phyloP scores from a whole-genome alignment of 176 grass and related monocot genomes.

The Oryza rufipogon region DNA sequence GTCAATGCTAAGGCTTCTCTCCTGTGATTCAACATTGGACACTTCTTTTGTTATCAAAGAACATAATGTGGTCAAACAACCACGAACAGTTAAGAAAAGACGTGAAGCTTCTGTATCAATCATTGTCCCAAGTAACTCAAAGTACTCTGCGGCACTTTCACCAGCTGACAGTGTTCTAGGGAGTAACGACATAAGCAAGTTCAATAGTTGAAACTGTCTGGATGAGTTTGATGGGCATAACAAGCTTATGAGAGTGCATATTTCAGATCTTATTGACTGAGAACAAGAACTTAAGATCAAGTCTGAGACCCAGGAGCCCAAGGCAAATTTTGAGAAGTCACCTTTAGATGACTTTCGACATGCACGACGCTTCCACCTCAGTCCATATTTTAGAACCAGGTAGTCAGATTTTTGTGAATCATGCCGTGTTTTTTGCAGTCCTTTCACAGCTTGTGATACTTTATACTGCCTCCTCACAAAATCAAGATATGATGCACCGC shows the following conservation, averaged over 20 bases:
- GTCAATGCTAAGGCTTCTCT: slow-evolving; percentile 91
- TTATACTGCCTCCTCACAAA: slow-evolving; percentile 96
- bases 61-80: slow-evolving; percentile 79
- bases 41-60: slow-evolving; percentile 90
- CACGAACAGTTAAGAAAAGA: slow-evolving; percentile 83
- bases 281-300: slow-evolving; percentile 99
- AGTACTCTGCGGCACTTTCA: slow-evolving; percentile 94
- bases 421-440: slow-evolving; percentile 52
- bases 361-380: slow-evolving; percentile 89
- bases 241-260: slow-evolving; percentile 85
- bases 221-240: slow-evolving; percentile 81
- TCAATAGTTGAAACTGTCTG: slow-evolving; percentile 88
- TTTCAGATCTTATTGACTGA: slow-evolving; percentile 96
- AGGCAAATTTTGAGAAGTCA: slow-evolving; percentile 89
- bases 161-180: slow-evolving; percentile 75
- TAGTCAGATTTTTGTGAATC: slow-evolving; percentile 79
- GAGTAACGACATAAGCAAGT: slow-evolving; percentile 87
- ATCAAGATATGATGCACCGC: slow-evolving; percentile 94
- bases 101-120: slow-evolving; percentile 77
- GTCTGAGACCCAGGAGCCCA: slow-evolving; percentile 93
- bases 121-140: slow-evolving; percentile 91
- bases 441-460: slow-evolving; percentile 77
- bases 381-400: slow-evolving; percentile 84
- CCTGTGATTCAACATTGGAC: slow-evolving; percentile 86
- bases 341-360: slow-evolving; percentile 76